These are phyloP conservation scores for Multifurca ochricompacta DNA, from an alignment of 768 basidiomycete species.

Conservation along the genomic window DNA sequence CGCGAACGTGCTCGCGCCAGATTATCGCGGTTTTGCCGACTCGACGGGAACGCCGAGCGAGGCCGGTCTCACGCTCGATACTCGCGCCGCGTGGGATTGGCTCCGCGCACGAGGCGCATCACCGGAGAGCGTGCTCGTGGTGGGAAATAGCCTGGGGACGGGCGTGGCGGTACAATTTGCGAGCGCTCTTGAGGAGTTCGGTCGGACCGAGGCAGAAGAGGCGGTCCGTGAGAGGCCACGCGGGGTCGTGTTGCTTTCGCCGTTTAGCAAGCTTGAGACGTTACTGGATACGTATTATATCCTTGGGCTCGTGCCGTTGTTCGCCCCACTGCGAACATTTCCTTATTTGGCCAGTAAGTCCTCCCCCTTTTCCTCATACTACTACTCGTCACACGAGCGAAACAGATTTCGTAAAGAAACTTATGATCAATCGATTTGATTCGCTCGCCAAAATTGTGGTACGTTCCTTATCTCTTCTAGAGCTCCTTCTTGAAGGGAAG, in stretches of 20 bases:
- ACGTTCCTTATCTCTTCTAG: slow-evolving; percentile 20
- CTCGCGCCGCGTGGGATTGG: slow-evolving; percentile 77
- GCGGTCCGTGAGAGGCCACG: slow-evolving; percentile 28
- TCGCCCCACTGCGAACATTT: slow-evolving; percentile 60
- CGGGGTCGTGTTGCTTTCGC: slow-evolving; percentile 36
- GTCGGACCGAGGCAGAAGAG: slow-evolving; percentile 25
- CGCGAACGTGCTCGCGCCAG: slow-evolving; percentile 76
- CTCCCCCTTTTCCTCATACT: not conserved
- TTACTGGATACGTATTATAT: slow-evolving; percentile 63
- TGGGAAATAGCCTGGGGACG: slow-evolving; percentile 88
- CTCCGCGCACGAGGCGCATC: slow-evolving; percentile 51
- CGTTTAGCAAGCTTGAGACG: slow-evolving; percentile 32
- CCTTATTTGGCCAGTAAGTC: slow-evolving; percentile 56
- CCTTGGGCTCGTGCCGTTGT: slow-evolving; percentile 58
- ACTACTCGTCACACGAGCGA: not conserved
- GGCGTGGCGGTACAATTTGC: slow-evolving; percentile 51
- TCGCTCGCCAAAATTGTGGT: slow-evolving; percentile 58
- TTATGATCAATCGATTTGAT: slow-evolving; percentile 52
- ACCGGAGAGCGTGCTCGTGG: slow-evolving; percentile 54
- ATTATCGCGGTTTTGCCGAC: slow-evolving; percentile 91
- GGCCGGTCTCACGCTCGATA: slow-evolving; percentile 63
- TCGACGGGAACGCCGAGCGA: slow-evolving; percentile 75
- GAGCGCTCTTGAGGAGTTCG: slow-evolving; percentile 30
- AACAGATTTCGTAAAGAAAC: slow-evolving; percentile 48
- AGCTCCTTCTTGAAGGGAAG: not conserved